Base-by-base conservation (phyloP, 2,329 filamentous ascomycete genomes). In the Colletotrichum abscissum region DNA sequence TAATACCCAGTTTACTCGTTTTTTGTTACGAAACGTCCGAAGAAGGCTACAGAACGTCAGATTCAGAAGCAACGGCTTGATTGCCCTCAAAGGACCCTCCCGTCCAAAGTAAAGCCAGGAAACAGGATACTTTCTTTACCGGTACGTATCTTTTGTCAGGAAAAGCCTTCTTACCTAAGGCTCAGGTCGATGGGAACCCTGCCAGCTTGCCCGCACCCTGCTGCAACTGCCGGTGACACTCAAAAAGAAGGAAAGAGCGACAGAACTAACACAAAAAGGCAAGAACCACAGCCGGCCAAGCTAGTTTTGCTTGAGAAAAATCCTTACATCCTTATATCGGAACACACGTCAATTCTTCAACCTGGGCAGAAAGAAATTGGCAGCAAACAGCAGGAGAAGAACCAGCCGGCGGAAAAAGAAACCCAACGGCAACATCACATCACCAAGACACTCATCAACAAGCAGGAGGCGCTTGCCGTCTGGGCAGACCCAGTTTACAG, bases 341-440 rank as follows among this genome's bases (percentile, higher is more conserved):
- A 14, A 64, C 11, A 28, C 52, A 35, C 46, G 54, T 60, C 56
- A 58, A 60, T 52, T 56, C 65, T 42, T 58, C 19, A 56, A 62
- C 35, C 16, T 26, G 42, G 54, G 38, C 55, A 60, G 59, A 14
- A 30, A 56, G 8, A 22, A 8, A 5, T 8, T 35, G 9, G 26
- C 33, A 11, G 30, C n/a, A 12, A 58, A 19, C 30, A 55, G n/a
- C n/a, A 46, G 46, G 38, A 59, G 46, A 64, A 3, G 9, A 12
- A 55, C 49, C 9, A 70, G 54, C 59, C 56, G 70, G 69, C 70
- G 70, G 35, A 73, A 54, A 7, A 57, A 73, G 60, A 73, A 62
- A 65, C 33, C 33, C 12, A 12, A 35, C 70, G 60, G 67, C 49
- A 35, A 62, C 64, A 73, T 66, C 70, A 69, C 35, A 62, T 65